Conservation (phyloP, 768 basidiomycete species). For the Panellus pusillus region DNA sequence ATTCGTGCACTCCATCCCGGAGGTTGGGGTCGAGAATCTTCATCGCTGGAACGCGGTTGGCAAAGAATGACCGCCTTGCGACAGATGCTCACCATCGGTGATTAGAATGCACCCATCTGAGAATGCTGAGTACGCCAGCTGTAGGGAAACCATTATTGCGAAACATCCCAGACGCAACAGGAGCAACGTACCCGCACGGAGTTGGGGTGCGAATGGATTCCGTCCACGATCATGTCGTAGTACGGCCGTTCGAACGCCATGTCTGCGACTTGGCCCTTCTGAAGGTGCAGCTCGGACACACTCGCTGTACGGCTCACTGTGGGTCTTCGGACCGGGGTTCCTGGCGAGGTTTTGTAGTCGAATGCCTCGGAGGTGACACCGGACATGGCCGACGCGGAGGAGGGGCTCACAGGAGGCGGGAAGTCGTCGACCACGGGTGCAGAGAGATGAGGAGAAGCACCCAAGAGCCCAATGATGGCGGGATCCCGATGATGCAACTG, state of each 20-base stretch:
- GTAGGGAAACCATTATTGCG: constrained; percentile 5
- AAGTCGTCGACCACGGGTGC: constrained; percentile 35
- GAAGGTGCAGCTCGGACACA: constrained; percentile 40
- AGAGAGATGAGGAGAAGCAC: constrained; percentile 66
- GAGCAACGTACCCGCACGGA: constrained; percentile 68
- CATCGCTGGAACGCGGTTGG: constrained; percentile 55
- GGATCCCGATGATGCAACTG: constrained; percentile 89
- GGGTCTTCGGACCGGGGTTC: background rate
- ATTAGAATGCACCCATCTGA: constrained; percentile 87
- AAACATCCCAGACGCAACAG: constrained; percentile 2
- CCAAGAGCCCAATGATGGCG: constrained; percentile 85
- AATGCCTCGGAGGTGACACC: constrained; percentile 56
- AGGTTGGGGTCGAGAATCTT: constrained; percentile 84
- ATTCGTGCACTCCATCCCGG: constrained; percentile 81
- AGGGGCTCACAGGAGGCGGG: constrained; percentile 2
- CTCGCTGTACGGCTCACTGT: constrained; percentile 25
- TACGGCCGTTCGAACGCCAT: constrained; percentile 70
- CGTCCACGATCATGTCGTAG: constrained; percentile 89
- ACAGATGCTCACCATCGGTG: constrained; percentile 68
- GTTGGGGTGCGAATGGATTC: constrained; percentile 88
- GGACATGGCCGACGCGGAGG: background rate
- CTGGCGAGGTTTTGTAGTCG: constrained; percentile 38
- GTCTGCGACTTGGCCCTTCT: constrained; percentile 50
- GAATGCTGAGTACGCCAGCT: constrained; percentile 83
- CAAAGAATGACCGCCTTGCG: background rate